Conservation (phyloP, 2,329 filamentous ascomycete species). For the Dothistroma septosporum region DNA sequence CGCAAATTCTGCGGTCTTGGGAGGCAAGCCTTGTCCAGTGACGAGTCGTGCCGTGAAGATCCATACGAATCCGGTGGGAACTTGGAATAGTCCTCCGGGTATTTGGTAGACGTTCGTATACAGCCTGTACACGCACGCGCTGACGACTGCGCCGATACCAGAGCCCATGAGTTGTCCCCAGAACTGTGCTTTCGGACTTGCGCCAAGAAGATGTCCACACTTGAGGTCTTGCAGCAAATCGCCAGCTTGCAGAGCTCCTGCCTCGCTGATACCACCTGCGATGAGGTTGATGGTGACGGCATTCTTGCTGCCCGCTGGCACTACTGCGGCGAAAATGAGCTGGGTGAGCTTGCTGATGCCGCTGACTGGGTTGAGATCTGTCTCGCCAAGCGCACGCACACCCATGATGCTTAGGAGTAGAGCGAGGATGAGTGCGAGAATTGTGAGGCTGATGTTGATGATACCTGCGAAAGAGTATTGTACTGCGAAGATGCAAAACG, state of each 20-base stretch:
- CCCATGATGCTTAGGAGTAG: constrained; percentile 64
- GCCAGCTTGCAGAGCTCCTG: constrained; percentile 85
- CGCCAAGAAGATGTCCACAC: constrained; percentile 87
- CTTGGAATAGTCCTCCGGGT: constrained; percentile 84
- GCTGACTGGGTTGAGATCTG: constrained; percentile 91
- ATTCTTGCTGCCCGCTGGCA: constrained; percentile 73
- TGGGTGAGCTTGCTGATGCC: constrained; percentile 97
- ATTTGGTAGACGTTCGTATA: constrained; percentile 89
- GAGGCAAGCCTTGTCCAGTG: constrained; percentile 80
- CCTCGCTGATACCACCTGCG: constrained; percentile 81
- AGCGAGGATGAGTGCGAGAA: constrained; percentile 77
- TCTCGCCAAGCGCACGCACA: constrained; percentile 66
- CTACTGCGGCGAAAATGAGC: constrained; percentile 86
- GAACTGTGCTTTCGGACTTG: constrained; percentile 90
- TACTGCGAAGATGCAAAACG: constrained; percentile 76
- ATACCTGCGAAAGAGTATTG: constrained; percentile 78
- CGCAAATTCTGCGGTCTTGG: constrained; percentile 78
- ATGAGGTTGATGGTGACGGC: constrained; percentile 94
- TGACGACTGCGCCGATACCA: constrained; percentile 78
- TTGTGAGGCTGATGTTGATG: constrained; percentile 75
- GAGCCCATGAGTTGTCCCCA: constrained; percentile 93
- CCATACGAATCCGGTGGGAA: constrained; percentile 95
- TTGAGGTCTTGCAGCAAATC: constrained; percentile 98
- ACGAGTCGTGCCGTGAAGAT: constrained; percentile 93
- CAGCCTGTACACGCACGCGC: constrained; percentile 79